Base-by-base conservation (phyloP, 306 rosid species). In the Psophocarpus tetragonolobus region DNA sequence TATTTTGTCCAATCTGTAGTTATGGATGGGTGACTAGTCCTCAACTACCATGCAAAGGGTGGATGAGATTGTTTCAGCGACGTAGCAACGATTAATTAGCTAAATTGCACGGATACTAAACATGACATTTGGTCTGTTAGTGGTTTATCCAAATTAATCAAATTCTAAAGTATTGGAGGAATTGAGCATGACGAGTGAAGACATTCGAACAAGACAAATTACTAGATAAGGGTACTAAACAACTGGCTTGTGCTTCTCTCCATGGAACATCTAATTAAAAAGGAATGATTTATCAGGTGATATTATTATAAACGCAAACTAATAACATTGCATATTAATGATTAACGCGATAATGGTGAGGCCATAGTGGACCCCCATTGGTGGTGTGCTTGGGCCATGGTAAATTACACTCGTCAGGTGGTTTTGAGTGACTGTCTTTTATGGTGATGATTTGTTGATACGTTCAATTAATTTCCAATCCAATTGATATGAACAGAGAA, bases 361-460 rank as follows among this genome's bases (percentile, higher is more conserved):
- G 56, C 38, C 35, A 38, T 50, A 7, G 14, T 50, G 29, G 56
- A 35, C 73, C 53, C 57, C 18, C 21, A n/a, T 63, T 1, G 32
- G 2, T 62, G 15, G 58, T 47, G 71, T 69, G 70, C 62, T 30
- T n/a, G 77, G 83, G 47, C 57, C 78, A 61, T n/a, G 64, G 47
- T 51, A 63, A 80, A 50, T 51, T 73, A 74, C 56, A 68, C 48
- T 56, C 2, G 8, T 74, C 69, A 23, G 24, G 36, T 68, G 66
- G 81, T 68, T 75, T 75, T 75, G 23, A 81, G 77, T 75, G 67
- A 39, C 62, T 81, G 85, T 81, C 73, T 60, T 75, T 68, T 73
- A 23, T 42, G 76, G 71, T 66, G 54, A 51, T 73, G 39, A 27
- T 45, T 45, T 38, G 45, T 56, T 54, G 38, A 69, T 62, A 17